Conservation (phyloP, 331 rosid genomes). For the Pyracantha coccinea region DNA sequence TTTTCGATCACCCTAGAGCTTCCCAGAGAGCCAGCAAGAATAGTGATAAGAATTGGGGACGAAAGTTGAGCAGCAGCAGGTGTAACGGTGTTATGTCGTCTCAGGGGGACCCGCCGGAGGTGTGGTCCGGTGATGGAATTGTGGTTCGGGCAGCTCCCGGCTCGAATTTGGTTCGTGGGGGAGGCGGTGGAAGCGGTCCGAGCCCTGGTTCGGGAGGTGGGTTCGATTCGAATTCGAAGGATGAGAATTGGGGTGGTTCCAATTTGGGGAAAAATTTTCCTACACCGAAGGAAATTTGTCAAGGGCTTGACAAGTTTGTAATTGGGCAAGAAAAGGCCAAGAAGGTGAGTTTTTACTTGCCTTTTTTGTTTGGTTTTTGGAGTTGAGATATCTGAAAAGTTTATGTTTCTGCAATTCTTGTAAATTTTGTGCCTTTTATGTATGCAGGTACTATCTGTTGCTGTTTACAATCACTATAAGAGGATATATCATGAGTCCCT, state of each 20-base stretch:
- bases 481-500: slow-evolving; percentile 60
- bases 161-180: slow-evolving; percentile 41
- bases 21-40: not conserved
- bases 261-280: slow-evolving; percentile 71
- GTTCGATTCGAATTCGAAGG: slow-evolving; percentile 45
- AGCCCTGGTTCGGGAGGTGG: slow-evolving; percentile 52
- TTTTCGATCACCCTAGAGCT: slow-evolving; percentile 8
- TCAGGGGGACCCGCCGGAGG: slow-evolving; percentile 80
- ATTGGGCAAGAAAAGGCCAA: slow-evolving; percentile 96
- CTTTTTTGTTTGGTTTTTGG: not conserved
- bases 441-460: slow-evolving; percentile 78
- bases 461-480: slow-evolving; percentile 95
- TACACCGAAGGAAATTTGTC: slow-evolving; percentile 85
- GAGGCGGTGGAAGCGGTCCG: slow-evolving; percentile 47
- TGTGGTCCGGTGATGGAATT: slow-evolving; percentile 92
- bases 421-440: no score
- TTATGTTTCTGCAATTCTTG: not conserved
- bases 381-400: not conserved
- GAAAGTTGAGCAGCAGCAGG: slow-evolving; percentile 11
- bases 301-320: slow-evolving; percentile 87
- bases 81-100: slow-evolving; percentile 27
- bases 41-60: slow-evolving; percentile 17
- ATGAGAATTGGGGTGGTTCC: slow-evolving; percentile 85
- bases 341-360: slow-evolving; percentile 37
- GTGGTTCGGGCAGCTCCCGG: slow-evolving; percentile 49